Conservation (phyloP, 192 early-diverging fungal species). For the Coemansia sp. region DNA sequence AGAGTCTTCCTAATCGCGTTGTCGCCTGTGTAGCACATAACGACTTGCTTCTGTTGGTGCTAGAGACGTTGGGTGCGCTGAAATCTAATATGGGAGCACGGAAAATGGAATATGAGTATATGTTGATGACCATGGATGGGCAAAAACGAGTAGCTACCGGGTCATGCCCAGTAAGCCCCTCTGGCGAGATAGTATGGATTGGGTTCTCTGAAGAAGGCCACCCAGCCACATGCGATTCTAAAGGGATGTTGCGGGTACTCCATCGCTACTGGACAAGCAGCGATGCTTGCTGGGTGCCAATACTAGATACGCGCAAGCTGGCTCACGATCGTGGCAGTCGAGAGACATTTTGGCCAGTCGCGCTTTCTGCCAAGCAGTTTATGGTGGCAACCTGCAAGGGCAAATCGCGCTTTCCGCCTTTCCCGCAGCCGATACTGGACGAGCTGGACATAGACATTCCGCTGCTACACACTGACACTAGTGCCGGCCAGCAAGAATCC, state of each 20-base stretch:
- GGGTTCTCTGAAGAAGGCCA: constrained; percentile 81
- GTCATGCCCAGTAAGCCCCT: constrained; percentile 61
- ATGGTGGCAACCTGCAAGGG: constrained; percentile 68
- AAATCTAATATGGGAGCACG: constrained; percentile 18
- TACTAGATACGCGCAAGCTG: constrained; percentile 63
- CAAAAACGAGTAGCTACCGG: constrained; percentile 40
- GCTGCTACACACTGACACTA: constrained; percentile 56
- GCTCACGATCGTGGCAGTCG: constrained; percentile 39
- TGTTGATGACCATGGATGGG: constrained; percentile 41
- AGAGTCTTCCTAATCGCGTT: constrained; percentile 57
- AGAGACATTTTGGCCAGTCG: constrained; percentile 85
- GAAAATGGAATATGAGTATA: constrained; percentile 36
- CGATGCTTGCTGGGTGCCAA: constrained; percentile 77
- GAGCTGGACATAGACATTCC: constrained; percentile 70
- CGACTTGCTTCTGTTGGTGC: constrained; percentile 38
- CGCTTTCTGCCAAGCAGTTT: constrained; percentile 65
- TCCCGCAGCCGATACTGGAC: constrained; percentile 68
- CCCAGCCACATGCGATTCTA: constrained; percentile 77
- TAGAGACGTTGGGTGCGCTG: constrained; percentile 25
- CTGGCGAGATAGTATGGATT: constrained; percentile 68
- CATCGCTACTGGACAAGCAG: constrained; percentile 56
- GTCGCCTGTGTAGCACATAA: constrained; percentile 44
- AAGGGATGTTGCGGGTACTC: constrained; percentile 70
- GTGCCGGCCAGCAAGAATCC: constrained; percentile 49
- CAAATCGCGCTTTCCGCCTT: constrained; percentile 54